phyloP scores from a whole-genome alignment of 345 rosid species.

The Salix viminalis region DNA sequence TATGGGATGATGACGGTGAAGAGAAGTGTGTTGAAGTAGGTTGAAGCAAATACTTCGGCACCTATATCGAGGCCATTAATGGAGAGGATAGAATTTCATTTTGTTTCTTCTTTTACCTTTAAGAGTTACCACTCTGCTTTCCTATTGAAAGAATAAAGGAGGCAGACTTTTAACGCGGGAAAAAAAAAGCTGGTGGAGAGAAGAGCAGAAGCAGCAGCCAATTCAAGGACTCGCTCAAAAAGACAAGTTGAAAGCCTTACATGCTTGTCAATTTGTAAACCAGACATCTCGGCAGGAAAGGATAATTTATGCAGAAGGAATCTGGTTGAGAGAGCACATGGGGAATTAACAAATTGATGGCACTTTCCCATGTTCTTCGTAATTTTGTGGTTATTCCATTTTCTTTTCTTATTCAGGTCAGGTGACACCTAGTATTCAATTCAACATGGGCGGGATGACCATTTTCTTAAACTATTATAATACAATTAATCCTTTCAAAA shows the following conservation, averaged over 20 bases:
- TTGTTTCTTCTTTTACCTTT: conserved; percentile 10
- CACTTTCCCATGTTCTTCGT: background rate
- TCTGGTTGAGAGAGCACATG: background rate
- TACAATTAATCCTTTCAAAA: background rate
- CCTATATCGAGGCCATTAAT: conserved; percentile 38
- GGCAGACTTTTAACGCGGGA: background rate
- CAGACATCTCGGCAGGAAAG: background rate
- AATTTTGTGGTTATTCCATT: background rate
- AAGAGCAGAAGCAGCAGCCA: background rate
- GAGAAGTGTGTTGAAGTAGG: conserved; percentile 18
- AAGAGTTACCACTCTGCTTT: conserved; percentile 13
- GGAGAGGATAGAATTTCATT: conserved; percentile 29
- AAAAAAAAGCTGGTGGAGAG: background rate
- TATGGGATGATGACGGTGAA: conserved; percentile 8
- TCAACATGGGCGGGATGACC: background rate
- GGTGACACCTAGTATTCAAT: background rate
- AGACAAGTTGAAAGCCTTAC: background rate
- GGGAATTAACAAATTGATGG: background rate
- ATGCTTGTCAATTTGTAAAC: background rate
- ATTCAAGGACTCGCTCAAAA: background rate
- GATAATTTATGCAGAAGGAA: background rate
- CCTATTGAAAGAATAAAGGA: background rate
- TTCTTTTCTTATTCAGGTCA: background rate
- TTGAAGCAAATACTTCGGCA: conserved; percentile 39
- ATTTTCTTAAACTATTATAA: background rate